Evolutionary conservation across 2,329 filamentous ascomycete genomes (phyloP), one percentile per base, ranked within the genome.

Genomic region (Curvularia eragrostidis): DNA sequence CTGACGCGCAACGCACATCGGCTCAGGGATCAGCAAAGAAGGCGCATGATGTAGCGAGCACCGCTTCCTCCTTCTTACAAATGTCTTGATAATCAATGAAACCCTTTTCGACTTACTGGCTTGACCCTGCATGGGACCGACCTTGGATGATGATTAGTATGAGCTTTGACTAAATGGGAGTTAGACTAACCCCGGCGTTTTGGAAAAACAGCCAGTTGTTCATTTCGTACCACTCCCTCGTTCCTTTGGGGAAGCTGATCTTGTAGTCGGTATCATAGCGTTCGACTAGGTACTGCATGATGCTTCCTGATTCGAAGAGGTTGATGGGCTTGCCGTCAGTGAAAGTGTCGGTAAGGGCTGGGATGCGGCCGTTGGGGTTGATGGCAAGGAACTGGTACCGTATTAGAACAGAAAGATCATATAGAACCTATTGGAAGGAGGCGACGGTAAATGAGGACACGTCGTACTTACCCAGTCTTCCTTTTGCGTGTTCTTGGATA

Each of bases 341-440:
- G 74, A 91, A 89, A 6, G 83, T 69, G 78, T 97, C 93, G 7
- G 91, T 95, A 49, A 97, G 70, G 56, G 93, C 93, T 3, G 93
- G 93, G 68, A 97, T 96, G 65, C 93, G 90, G 63, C 93, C 93
- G 75, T 97, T 97, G 63, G 93, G 93, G 78, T 97, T 97, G 79
- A 97, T 96, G 51, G 88, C 87, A 26, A 96, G 84, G 79, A 94
- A 97, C 91, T 60, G 12, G 2, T n/a, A 2, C 9, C 5, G 6
- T 23, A 19, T 18, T 12, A 19, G 34, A 36, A 36, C 6, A 18
- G 28, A 36, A 34, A 15, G 12, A 36, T 7, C n/a, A 8, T 18
- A 36, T 36, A 36, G 34, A 18, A 4, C 18, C 5, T 18, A n/a
- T 30, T 8, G 34, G 5, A 36, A 18, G 34, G 15, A 36, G 34